phyloP scores from a whole-genome alignment of 148 eudicot species.

The Camellia granthamiana region DNA sequence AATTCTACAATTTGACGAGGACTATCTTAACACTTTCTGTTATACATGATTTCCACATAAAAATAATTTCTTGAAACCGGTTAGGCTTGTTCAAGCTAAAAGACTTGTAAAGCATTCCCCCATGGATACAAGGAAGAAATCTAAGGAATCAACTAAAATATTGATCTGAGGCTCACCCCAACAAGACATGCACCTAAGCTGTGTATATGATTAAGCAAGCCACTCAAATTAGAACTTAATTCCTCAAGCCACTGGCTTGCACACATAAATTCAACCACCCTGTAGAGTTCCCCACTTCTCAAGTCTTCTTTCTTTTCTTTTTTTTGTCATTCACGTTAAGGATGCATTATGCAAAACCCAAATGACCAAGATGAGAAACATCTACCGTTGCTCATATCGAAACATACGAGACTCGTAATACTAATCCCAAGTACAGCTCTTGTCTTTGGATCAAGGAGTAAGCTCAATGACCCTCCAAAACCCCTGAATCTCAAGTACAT shows the following conservation, averaged over 20 bases:
- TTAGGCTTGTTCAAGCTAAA: background rate
- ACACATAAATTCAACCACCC: no score
- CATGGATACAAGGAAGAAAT: conserved; percentile 5
- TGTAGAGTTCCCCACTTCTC: no score
- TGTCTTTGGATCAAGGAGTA: background rate
- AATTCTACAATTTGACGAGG: conserved; percentile 3
- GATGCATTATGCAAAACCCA: no score
- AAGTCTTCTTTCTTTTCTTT: background rate
- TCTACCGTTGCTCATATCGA: no score
- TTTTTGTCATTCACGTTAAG: no score
- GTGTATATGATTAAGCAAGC: background rate
- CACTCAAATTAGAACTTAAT: no score
- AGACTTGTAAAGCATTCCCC: background rate
- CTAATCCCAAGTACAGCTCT: background rate
- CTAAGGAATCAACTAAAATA: background rate
- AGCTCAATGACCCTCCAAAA: background rate
- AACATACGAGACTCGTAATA: background rate
- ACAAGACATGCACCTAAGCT: background rate
- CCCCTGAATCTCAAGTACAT: background rate
- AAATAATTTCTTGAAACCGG: background rate
- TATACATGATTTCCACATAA: background rate
- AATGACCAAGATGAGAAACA: no score
- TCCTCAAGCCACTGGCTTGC: no score
- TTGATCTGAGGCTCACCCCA: background rate
- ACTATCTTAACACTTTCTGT: background rate